Evolutionary conservation across 805 yeast species (phyloP), one percentile per base, ranked within the genome.

Genomic region (Hanseniaspora meyeri): DNA sequence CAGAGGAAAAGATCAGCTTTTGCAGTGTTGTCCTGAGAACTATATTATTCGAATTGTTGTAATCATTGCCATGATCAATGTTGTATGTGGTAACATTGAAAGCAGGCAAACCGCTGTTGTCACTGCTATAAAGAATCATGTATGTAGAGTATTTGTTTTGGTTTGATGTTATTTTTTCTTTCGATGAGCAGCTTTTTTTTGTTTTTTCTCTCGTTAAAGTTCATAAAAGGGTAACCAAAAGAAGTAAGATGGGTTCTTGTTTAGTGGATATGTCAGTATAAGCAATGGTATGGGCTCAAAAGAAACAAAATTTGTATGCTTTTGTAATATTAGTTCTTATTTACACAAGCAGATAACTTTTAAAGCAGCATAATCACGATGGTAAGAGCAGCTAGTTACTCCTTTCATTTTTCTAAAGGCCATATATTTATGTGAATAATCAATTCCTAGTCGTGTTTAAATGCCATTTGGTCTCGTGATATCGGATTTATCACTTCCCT

Each of bases 21-120:
- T 43, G n/a, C 3, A 53, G 29, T 3, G 51, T 46, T 17, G 38
- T 19, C 29, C 51, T 45, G 1, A 53, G 32, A 4, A 6, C 1
- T 7, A 1, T 16, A 20, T 53, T 53, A 12, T 40, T 12, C 9
- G 40, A 19, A 11, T 45, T 53, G 27, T 38, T 32, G 24, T 32
- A 53, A 10, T 39, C 34, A 29, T 53, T 17, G 3, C 57, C 57
- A 24, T 53, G 57, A n/a, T 53, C 19, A 11, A 53, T 53, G 43
- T 53, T 53, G n/a, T 46, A 53, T 2, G 57, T 29, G 7, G 43
- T 38, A 11, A 53, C 14, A 14, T 29, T 17, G 8, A 45, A 24
- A 14, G 5, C 14, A 6, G 45, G 45, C 10, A 42, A 14, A 6
- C 14, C 24, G 29, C 17, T 24, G 9, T 24, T 8, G 14, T 24